Base-by-base conservation (phyloP, 2,329 filamentous ascomycete genomes). In the Rutstroemia sp. region DNA sequence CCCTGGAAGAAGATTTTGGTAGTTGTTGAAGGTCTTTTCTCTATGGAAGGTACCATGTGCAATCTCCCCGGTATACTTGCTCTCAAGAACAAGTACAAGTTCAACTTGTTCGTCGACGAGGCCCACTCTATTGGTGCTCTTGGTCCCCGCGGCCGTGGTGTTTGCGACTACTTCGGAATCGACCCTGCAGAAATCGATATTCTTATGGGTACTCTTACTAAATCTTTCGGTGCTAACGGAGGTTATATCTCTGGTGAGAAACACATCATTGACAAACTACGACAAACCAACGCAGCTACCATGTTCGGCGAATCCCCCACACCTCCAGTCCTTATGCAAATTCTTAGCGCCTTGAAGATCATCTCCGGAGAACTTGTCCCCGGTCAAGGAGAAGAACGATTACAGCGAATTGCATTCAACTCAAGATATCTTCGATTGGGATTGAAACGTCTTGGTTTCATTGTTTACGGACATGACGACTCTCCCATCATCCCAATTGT, bases 1-100 rank as follows among this genome's bases (percentile, higher is more conserved):
- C 94, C 94, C 1, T 99, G 94, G 94, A 96, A 95, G 80, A 99
- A 97, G 83, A 97, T 99, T 59, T 73, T 99, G 51, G 89, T 99
- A 46, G 92, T 92, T 39, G 89, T 99, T 39, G 94, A 99, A 72
- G 94, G 94, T 65, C 81, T 99, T 19, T 99, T 99, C 78, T 97
- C 92, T 1, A 99, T 99, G 94, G 94, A 99, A 75, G 94, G 94
- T 49, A 96, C 92, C 63, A 95, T 99, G 89, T 94, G 89, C 73
- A 94, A 99, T 71, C 81, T 99, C n/a, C 94, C 94, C 1, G 89
- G 89, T 59, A 78, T 99, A 51, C 75, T 99, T 57, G 81, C 79
- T 51, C 79, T 99, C 63, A 96, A 96, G 82, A 86, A 86, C 71
- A 91, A 89, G 73, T 99, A 99, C 83, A 97, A 96, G 77, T 99